Conservation (phyloP, 2,329 filamentous ascomycete species). For the Aureobasidium sp. region DNA sequence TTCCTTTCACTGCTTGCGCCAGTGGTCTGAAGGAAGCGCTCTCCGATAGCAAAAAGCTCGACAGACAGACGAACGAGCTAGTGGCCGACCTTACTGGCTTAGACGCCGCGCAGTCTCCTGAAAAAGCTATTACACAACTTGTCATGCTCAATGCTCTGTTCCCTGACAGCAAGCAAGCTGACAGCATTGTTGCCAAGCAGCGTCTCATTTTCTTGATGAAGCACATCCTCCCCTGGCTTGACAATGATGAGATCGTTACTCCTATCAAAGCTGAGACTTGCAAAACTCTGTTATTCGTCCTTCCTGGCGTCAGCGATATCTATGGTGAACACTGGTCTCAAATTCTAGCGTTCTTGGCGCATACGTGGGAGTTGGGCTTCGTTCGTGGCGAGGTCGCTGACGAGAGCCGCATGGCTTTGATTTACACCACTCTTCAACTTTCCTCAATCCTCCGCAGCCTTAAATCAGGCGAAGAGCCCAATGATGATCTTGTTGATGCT, state of each 20-base stretch:
- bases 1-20: conserved; percentile 44
- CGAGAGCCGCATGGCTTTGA: conserved; percentile 31
- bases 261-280: conserved; percentile 52
- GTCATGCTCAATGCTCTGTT: conserved; percentile 50
- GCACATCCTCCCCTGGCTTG: conserved; percentile 66
- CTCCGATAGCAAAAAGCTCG: conserved; percentile 40
- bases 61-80: conserved; percentile 53
- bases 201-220: conserved; percentile 76
- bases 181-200: conserved; percentile 49
- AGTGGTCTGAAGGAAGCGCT: conserved; percentile 44
- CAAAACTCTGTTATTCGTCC: conserved; percentile 47
- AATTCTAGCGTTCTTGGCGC: conserved; percentile 31
- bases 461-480: conserved; percentile 53
- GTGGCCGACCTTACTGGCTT: conserved; percentile 53
- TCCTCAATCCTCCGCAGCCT: conserved; percentile 57
- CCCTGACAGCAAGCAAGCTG: conserved; percentile 41
- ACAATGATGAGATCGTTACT: conserved; percentile 41
- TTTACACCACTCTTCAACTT: conserved; percentile 68
- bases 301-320: conserved; percentile 70
- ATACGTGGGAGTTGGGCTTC: conserved; percentile 28
- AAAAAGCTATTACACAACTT: conserved; percentile 38
- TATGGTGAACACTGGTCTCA: conserved; percentile 83
- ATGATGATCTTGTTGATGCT: conserved; percentile 78
- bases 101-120: conserved; percentile 37
- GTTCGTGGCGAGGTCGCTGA: conserved; percentile 13